These are phyloP conservation scores for Karstenula rhodostoma DNA, from an alignment of 2,329 filamentous ascomycete genomes.

Conservation along the genomic window DNA sequence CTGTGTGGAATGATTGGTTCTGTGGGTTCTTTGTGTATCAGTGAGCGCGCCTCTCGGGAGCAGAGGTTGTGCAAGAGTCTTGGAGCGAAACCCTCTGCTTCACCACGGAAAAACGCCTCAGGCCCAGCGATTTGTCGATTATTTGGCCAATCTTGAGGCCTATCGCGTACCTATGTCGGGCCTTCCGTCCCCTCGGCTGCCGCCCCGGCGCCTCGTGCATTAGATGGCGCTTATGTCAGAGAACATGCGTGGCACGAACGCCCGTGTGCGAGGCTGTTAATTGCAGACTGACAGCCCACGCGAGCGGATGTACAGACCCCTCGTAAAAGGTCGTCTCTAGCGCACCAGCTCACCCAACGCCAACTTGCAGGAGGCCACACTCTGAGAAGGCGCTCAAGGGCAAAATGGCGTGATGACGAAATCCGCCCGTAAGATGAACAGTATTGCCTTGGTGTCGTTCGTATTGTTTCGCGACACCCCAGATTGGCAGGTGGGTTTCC, in stretches of 20 bases:
- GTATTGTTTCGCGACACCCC: slow-evolving; percentile 1
- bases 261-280: slow-evolving; percentile 4
- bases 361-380: background rate
- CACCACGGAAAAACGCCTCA: background rate
- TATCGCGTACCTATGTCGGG: slow-evolving; percentile 2
- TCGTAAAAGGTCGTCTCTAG: background rate
- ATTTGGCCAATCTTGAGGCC: background rate
- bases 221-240: slow-evolving; percentile 5
- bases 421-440: slow-evolving; percentile 3
- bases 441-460: slow-evolving; percentile 2
- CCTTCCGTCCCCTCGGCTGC: slow-evolving; percentile 3
- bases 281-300: slow-evolving; percentile 3
- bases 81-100: background rate
- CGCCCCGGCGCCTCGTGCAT: slow-evolving; percentile 1
- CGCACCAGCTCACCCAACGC: too few relatives aligned
- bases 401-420: background rate
- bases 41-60: slow-evolving; percentile 8
- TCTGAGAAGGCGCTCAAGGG: background rate
- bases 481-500: slow-evolving; percentile 14
- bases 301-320: slow-evolving; percentile 7
- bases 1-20: background rate
- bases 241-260: slow-evolving; percentile 1
- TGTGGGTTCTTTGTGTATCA: slow-evolving; percentile 1
- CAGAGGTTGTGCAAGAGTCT: slow-evolving; percentile 1
- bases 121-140: background rate